Base-by-base conservation (phyloP, 257 asterid species). In the Primulina huaijiensis region DNA sequence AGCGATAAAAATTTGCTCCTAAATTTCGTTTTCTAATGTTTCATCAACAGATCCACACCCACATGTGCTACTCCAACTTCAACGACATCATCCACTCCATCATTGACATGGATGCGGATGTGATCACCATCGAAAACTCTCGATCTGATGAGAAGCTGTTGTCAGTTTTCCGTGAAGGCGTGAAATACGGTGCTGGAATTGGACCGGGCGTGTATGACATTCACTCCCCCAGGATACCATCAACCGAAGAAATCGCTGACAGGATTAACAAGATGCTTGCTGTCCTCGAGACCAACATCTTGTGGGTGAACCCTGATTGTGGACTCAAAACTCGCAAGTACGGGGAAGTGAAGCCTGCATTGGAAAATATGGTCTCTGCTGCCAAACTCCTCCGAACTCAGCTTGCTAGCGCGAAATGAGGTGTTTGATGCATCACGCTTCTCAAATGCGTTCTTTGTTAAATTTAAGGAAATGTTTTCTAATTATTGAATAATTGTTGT, bases 21-120 rank as follows among this genome's bases (percentile, higher is more conserved):
- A 40, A 17, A 40, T 40, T 40, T 11, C 30, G 30, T 27, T 40
- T 40, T 40, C 50, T 40, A 40, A 10, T 11, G 50, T 40, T 40
- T 40, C 16, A 2, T 40, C n/a, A 43, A 43, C 89, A 90, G 96
- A 86, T 90, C 79, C 97, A 90, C 85, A 90, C 97, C 56, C 97
- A 90, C 76, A 90, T 90, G 97, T 90, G 97, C 75, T 90, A 90
- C 89, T 90, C 97, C 43, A 88, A 88, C 89, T 90, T 90, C 81
- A 86, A 86, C 29, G 97, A 90, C 53, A 90, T 90, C 56, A 90
- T 90, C 74, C 85, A 82, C 60, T 84, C 97, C 0, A 88, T 88
- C 79, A 85, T 83, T 14, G 83, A 86, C 84, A 90, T 90, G 97
- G 97, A 90, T 68, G 95, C 95, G 2, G 95, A 90, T 77, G 97